phyloP scores from a whole-genome alignment of 1,284 basidiomycete genomes.

The Leccinum solheimii region DNA sequence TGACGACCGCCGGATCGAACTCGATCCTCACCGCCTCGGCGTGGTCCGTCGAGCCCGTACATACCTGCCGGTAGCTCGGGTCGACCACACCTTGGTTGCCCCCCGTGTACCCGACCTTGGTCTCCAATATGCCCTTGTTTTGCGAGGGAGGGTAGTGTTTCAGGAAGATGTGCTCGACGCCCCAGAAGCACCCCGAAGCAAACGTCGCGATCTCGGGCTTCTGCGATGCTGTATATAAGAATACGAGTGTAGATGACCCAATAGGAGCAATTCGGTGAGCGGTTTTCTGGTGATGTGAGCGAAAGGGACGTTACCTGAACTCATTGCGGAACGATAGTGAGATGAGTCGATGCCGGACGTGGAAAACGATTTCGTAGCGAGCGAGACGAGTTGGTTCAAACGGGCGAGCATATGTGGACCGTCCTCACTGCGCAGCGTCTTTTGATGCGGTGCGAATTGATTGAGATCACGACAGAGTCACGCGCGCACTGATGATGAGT shows the following conservation, averaged over 20 bases:
- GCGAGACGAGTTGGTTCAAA: constrained; percentile 27
- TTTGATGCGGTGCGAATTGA: not conserved
- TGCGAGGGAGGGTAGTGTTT: constrained; percentile 73
- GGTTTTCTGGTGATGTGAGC: not conserved
- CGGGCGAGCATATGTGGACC: constrained; percentile 19
- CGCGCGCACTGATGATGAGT: not conserved
- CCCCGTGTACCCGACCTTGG: constrained; percentile 81
- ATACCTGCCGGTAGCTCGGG: constrained; percentile 78
- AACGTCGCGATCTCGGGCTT: constrained; percentile 71
- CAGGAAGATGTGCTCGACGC: constrained; percentile 84
- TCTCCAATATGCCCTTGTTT: constrained; percentile 69
- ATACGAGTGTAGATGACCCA: not conserved
- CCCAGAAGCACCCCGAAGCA: constrained; percentile 83
- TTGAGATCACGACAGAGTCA: not conserved
- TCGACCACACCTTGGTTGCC: constrained; percentile 57
- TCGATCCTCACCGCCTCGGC: constrained; percentile 88
- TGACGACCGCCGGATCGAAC: constrained; percentile 79
- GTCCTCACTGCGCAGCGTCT: not conserved
- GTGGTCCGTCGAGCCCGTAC: constrained; percentile 81
- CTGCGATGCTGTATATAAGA: constrained; percentile 17
- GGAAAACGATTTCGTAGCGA: constrained; percentile 19
- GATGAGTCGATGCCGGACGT: constrained; percentile 23
- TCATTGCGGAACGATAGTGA: constrained; percentile 32
- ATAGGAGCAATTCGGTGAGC: not conserved
- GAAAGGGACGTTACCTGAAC: constrained; percentile 22